phyloP scores from a whole-genome alignment of 495 filamentous ascomycete species.

The Penicillium paxilli region DNA sequence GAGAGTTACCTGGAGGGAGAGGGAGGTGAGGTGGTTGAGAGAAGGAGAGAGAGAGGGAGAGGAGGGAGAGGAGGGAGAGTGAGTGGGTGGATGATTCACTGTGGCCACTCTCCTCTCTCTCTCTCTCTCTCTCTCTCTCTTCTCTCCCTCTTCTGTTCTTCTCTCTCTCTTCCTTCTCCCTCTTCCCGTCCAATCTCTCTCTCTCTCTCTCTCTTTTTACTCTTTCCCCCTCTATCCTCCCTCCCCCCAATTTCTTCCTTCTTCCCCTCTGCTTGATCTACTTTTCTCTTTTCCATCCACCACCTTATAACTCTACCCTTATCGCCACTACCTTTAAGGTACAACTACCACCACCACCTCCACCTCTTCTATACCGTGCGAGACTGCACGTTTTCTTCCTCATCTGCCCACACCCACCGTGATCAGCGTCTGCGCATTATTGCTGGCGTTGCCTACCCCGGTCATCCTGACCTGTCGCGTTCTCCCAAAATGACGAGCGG shows the following conservation, averaged over 20 bases:
- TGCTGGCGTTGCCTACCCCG: conserved; percentile 42
- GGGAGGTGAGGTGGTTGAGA: not conserved
- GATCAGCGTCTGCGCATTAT: conserved; percentile 40
- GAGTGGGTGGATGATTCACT: conserved; percentile 10
- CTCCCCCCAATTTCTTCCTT: conserved; percentile 14
- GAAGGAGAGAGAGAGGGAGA: not conserved
- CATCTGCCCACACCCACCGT: too few relatives aligned
- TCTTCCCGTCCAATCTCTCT: conserved; percentile 5
- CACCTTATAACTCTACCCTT: not conserved
- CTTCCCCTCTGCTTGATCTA: conserved; percentile 21
- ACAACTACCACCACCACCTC: not conserved
- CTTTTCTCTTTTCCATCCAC: not conserved
- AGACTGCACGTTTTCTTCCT: too few relatives aligned
- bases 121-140: conserved; percentile 4
- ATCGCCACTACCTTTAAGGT: not conserved
- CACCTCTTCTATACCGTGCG: too few relatives aligned
- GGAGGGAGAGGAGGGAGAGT: not conserved
- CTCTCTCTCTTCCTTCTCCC: conserved; percentile 17
- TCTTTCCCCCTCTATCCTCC: not conserved
- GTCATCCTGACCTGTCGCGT: conserved; percentile 36
- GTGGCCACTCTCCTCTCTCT: conserved; percentile 19
- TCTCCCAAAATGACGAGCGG: conserved; percentile 53
- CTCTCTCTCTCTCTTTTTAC: not conserved
- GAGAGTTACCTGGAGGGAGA: too few relatives aligned
- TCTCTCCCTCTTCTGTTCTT: conserved; percentile 17